These are phyloP conservation scores for Solanum phureja DNA, from an alignment of 257 asterid species.

Conservation along the genomic window DNA sequence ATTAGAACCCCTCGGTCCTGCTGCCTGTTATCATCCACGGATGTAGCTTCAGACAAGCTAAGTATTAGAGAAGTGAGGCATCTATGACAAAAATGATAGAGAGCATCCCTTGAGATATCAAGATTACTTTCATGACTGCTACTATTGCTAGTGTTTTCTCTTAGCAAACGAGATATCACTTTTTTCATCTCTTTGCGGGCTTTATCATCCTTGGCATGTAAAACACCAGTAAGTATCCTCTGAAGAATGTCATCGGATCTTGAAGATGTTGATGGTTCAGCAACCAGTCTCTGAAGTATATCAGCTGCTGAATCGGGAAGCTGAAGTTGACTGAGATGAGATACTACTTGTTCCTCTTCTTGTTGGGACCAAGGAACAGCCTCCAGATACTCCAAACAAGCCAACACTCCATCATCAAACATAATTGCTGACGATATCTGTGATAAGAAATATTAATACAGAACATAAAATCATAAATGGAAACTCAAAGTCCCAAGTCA, in stretches of 20 bases:
- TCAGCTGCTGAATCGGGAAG: slow-evolving; percentile 30
- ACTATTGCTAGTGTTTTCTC: slow-evolving; percentile 27
- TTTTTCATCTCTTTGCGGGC: slow-evolving; percentile 74
- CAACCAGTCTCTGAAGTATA: slow-evolving; percentile 62
- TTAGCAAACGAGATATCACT: slow-evolving; percentile 44
- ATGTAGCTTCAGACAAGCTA: slow-evolving; percentile 56
- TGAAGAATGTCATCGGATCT: slow-evolving; percentile 60
- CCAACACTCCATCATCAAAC: slow-evolving; percentile 64
- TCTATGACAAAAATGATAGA: slow-evolving; percentile 68
- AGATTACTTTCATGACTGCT: slow-evolving; percentile 5
- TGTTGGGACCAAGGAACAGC: slow-evolving; percentile 85
- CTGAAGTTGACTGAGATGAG: slow-evolving; percentile 48
- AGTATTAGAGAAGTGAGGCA: slow-evolving; percentile 66
- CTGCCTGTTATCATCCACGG: slow-evolving; percentile 41
- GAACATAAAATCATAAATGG: neutral
- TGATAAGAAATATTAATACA: neutral
- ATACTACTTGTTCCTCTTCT: slow-evolving; percentile 62
- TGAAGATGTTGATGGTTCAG: slow-evolving; percentile 57
- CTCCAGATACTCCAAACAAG: slow-evolving; percentile 77
- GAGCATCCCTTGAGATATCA: slow-evolving; percentile 49
- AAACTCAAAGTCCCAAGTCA: neutral
- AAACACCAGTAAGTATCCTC: slow-evolving; percentile 43
- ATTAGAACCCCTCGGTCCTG: slow-evolving; percentile 68
- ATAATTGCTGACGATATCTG: slow-evolving; percentile 72
- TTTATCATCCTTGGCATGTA: slow-evolving; percentile 75